Percentiles rank a stretch among this genome's conserved stretches.
These are phyloP conservation scores for Sphagnum tenellum DNA, from an alignment of 225 moss, liverwort and hornwort species.

Conservation along the genomic window DNA sequence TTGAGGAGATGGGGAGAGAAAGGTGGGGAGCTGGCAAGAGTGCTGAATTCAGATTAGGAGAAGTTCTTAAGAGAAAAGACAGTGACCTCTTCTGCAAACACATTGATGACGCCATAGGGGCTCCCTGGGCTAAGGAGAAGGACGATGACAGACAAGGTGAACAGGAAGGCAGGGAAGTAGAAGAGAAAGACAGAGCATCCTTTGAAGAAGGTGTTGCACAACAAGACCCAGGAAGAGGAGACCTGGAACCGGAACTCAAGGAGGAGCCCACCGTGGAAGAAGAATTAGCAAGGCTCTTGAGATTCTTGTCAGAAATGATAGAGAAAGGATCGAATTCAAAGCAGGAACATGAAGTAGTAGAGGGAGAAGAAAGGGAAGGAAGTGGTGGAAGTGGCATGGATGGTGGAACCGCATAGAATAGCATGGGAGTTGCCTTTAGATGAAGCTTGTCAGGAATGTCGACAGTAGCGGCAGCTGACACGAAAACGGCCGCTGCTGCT, in stretches of 20 bases:
- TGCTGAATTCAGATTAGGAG: slow-evolving; percentile 16
- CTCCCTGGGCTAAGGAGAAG: slow-evolving; percentile 33
- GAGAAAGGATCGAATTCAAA: slow-evolving; percentile 7
- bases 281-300: slow-evolving; percentile 5
- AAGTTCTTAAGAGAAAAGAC: slow-evolving; percentile 7
- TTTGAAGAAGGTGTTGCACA: too few species aligned
- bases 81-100: slow-evolving; percentile 12
- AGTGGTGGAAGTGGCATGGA: slow-evolving; percentile 45
- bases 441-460: slow-evolving; percentile 60
- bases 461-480: slow-evolving; percentile 46
- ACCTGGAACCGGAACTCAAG: too few species aligned
- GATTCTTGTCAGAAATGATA: slow-evolving; percentile 1
- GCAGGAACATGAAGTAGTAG: slow-evolving; percentile 11
- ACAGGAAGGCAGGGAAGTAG: slow-evolving; percentile 1
- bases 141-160: slow-evolving; percentile 22
- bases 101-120: slow-evolving; percentile 5
- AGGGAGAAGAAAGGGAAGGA: slow-evolving; percentile 19
- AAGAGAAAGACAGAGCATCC: background rate
- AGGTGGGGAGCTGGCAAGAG: background rate
- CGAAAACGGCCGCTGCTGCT: slow-evolving; percentile 64
- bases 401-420: slow-evolving; percentile 51
- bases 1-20: slow-evolving; percentile 5
- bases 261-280: background rate
- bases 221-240: too few species aligned
- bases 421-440: slow-evolving; percentile 38